These are phyloP conservation scores for Streptanthus diversifolius DNA, from an alignment of 345 rosid species.

Conservation along the genomic window DNA sequence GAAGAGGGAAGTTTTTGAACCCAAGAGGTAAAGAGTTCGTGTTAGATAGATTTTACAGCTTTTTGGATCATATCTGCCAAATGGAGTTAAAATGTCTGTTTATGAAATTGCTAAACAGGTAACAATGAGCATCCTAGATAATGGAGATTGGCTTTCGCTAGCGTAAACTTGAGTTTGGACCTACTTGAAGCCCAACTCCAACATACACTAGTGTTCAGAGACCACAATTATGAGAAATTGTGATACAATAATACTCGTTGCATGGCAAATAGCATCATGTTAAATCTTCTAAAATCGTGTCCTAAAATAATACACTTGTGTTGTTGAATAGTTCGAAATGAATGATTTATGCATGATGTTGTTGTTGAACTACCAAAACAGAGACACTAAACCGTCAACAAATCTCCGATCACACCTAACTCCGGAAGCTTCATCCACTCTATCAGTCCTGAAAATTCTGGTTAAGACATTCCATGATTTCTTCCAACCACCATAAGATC, in stretches of 20 bases:
- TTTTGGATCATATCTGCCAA: too few species aligned
- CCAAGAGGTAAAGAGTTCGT: too few species aligned
- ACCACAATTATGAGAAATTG: not conserved
- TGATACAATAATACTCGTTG: not conserved
- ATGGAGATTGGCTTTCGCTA: too few species aligned
- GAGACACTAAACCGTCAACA: constrained; percentile 6
- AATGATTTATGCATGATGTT: not conserved
- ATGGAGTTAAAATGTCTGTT: too few species aligned
- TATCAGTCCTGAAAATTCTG: not conserved
- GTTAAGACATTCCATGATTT: not conserved
- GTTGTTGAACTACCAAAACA: constrained; percentile 27
- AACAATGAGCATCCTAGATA: too few species aligned
- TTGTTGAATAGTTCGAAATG: not conserved
- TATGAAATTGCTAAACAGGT: too few species aligned
- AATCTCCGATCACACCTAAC: constrained; percentile 26
- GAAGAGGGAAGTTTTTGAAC: too few species aligned
- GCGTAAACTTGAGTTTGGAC: too few species aligned
- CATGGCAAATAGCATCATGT: not conserved
- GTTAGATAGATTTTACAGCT: too few species aligned
- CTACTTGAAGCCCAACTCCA: too few species aligned
- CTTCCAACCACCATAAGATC: constrained; percentile 20
- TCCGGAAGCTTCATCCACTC: constrained; percentile 23
- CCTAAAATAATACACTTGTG: not conserved
- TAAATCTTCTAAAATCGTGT: not conserved
- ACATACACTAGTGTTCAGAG: too few species aligned